phyloP scores from a whole-genome alignment of 1,284 basidiomycete species.

The Leccinum cinnamomeum region DNA sequence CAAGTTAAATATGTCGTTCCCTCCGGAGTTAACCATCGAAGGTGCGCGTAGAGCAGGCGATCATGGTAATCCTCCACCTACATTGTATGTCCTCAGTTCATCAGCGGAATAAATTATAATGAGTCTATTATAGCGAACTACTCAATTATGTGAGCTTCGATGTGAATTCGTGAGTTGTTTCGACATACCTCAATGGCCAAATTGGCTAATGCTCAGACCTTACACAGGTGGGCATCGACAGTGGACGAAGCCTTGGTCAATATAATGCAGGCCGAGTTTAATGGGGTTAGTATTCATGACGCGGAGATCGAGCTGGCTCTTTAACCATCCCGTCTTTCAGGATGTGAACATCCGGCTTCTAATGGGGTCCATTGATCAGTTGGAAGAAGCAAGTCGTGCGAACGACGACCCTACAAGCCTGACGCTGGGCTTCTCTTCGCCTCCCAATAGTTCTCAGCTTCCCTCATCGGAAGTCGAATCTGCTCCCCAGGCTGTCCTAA shows the following conservation, averaged over 20 bases:
- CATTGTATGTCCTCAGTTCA: neutral
- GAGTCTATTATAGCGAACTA: neutral
- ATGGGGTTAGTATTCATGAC: neutral
- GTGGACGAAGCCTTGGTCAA: neutral
- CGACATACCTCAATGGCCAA: neutral
- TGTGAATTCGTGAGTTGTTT: slow-evolving; percentile 6
- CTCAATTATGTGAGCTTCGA: neutral
- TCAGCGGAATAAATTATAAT: neutral
- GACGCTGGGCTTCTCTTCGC: neutral
- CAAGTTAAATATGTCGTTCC: neutral
- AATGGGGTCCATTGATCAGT: neutral
- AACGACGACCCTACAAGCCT: neutral
- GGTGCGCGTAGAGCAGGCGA: neutral
- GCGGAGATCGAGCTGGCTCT: neutral
- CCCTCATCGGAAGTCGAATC: neutral
- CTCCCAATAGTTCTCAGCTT: neutral
- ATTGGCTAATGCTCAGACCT: neutral
- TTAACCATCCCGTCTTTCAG: neutral
- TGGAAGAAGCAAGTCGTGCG: neutral
- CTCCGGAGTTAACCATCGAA: neutral
- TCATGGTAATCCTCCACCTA: neutral
- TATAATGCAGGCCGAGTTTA: neutral
- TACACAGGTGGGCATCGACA: slow-evolving; percentile 3
- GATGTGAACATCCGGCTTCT: neutral
- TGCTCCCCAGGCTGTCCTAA: neutral